These are phyloP conservation scores for Cryptosporidium sp. DNA, from an alignment of 169 alveolate species.

Conservation along the genomic window DNA sequence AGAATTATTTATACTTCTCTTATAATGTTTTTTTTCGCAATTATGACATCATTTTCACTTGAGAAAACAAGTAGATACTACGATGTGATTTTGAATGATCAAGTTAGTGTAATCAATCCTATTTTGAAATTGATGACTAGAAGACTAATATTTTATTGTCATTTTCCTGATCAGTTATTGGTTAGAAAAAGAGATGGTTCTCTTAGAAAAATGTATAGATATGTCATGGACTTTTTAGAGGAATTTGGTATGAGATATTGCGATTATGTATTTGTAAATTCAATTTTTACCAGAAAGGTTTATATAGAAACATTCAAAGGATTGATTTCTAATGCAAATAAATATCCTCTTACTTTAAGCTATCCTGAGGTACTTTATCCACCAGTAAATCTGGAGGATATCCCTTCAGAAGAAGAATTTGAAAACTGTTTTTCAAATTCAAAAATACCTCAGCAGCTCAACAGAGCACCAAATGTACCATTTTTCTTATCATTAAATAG, in stretches of 20 bases:
- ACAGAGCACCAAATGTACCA: conserved; percentile 34
- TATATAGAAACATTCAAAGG: conserved; percentile 52
- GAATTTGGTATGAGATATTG: conserved; percentile 68
- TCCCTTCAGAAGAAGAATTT: conserved; percentile 79
- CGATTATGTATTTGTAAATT: conserved; percentile 68
- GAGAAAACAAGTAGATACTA: conserved; percentile 80
- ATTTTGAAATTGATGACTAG: conserved; percentile 81
- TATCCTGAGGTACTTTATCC: conserved; percentile 84
- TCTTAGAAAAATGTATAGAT: conserved; percentile 45
- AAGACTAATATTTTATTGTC: conserved; percentile 90
- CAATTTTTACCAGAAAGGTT: conserved; percentile 54
- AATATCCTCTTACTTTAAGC: conserved; percentile 52
- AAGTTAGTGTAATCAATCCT: conserved; percentile 81
- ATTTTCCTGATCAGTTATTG: conserved; percentile 92
- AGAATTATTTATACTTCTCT: conserved; percentile 89
- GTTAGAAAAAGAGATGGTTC: conserved; percentile 1
- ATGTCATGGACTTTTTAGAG: conserved; percentile 34
- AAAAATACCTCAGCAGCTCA: conserved; percentile 13
- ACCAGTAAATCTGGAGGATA: conserved; percentile 80
- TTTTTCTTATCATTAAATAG: conserved; percentile 87
- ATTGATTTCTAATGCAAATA: conserved; percentile 14
- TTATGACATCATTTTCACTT: conserved; percentile 4
- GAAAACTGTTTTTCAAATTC: conserved; percentile 75
- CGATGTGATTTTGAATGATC: conserved; percentile 90
- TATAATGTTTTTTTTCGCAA: conserved; percentile 82